Evolutionary conservation across 805 yeast genomes (phyloP).

Genomic region (Nakazawaea peltata): DNA sequence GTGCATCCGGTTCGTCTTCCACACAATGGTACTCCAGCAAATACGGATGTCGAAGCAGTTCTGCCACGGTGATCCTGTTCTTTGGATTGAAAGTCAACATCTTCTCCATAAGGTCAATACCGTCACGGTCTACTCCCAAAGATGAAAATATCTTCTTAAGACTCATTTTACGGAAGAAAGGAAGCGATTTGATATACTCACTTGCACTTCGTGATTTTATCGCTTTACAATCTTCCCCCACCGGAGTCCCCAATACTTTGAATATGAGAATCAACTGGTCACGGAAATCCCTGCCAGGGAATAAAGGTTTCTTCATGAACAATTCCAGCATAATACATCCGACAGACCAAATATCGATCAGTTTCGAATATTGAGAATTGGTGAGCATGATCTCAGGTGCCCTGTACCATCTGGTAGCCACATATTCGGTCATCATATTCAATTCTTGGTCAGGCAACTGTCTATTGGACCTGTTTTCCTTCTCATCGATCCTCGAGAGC

Average conservation of each 20-base stretch:
- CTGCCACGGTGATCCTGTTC: slow-evolving; percentile 73
- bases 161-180: slow-evolving; percentile 51
- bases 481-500: slow-evolving; percentile 48
- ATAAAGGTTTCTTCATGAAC: slow-evolving; percentile 51
- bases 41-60: slow-evolving; percentile 84
- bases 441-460: slow-evolving; percentile 19
- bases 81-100: slow-evolving; percentile 79
- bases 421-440: slow-evolving; percentile 66
- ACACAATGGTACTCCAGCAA: slow-evolving; percentile 61
- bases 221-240: slow-evolving; percentile 63
- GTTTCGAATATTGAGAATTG: slow-evolving; percentile 62
- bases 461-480: too few species aligned
- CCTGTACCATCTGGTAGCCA: slow-evolving; percentile 80
- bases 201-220: slow-evolving; percentile 70
- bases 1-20: slow-evolving; percentile 58
- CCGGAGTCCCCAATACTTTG: slow-evolving; percentile 67
- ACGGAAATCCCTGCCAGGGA: slow-evolving; percentile 71
- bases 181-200: slow-evolving; percentile 64
- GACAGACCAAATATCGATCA: slow-evolving; percentile 75
- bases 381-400: slow-evolving; percentile 82
- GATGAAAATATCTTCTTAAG: slow-evolving; percentile 40
- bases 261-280: slow-evolving; percentile 61
- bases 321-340: slow-evolving; percentile 75
- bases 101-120: slow-evolving; percentile 57
- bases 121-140: slow-evolving; percentile 39